Evolutionary conservation across 768 basidiomycete species (phyloP).

Genomic region (Leccinum broughii): DNA sequence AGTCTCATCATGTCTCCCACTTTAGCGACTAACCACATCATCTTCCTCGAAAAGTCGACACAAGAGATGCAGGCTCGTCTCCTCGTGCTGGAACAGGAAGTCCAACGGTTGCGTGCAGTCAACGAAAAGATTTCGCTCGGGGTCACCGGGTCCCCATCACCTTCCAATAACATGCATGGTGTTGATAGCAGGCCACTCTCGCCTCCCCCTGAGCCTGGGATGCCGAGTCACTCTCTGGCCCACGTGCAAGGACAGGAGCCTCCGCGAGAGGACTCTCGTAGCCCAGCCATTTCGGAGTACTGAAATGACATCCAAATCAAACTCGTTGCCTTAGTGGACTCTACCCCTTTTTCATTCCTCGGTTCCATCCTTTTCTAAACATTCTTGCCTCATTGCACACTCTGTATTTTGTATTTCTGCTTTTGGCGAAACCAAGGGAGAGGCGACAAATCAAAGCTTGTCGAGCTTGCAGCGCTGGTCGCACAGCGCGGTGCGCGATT

Average conservation of each 20-base stretch:
- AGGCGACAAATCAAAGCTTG: constrained; percentile 20
- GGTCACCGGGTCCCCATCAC: constrained; percentile 55
- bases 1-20: constrained; percentile 14
- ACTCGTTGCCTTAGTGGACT: constrained; percentile 26
- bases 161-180: constrained; percentile 43
- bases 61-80: constrained; percentile 71
- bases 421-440: constrained; percentile 28
- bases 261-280: constrained; percentile 62
- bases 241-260: constrained; percentile 61
- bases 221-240: constrained; percentile 48
- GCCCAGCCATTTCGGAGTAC: constrained; percentile 35
- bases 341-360: constrained; percentile 38
- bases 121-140: constrained; percentile 85
- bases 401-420: constrained; percentile 36
- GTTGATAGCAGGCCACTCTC: constrained; percentile 56
- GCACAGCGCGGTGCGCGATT: constrained; percentile 35
- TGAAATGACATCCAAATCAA: constrained; percentile 23
- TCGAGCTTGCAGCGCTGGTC: constrained; percentile 34
- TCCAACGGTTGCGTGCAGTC: constrained; percentile 65
- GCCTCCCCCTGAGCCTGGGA: constrained; percentile 59
- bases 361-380: constrained; percentile 29
- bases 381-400: constrained; percentile 34
- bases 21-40: constrained; percentile 78
- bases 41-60: constrained; percentile 69
- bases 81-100: constrained; percentile 64